Percentiles rank a stretch among this genome's conserved stretches.
Conservation (phyloP, 306 rosid genomes). For the Vachellia collinsii region DNA sequence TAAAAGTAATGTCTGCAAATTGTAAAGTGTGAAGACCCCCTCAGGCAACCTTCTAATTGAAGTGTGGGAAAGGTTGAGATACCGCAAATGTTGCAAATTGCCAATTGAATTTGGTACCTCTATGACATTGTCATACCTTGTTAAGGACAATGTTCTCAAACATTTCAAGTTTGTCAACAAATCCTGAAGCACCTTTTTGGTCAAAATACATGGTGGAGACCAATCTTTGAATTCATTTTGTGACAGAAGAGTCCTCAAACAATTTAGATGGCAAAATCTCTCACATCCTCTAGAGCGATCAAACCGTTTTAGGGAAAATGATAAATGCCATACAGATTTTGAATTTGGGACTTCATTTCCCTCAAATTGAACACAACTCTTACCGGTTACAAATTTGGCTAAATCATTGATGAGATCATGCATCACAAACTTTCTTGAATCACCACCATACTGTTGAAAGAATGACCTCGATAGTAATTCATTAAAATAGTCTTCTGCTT, state of each 20-base stretch:
- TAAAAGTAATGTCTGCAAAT: constrained; percentile 41
- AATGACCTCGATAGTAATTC: constrained; percentile 41
- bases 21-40: constrained; percentile 12
- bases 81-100: constrained; percentile 28
- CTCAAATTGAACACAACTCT: background rate
- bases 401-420: constrained; percentile 41
- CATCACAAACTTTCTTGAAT: constrained; percentile 2
- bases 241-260: background rate
- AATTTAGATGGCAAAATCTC: background rate
- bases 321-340: constrained; percentile 34
- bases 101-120: constrained; percentile 25
- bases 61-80: constrained; percentile 26
- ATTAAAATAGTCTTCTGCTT: constrained; percentile 32
- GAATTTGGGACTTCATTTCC: background rate
- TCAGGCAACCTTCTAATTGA: background rate
- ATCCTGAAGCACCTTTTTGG: background rate
- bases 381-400: background rate
- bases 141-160: constrained; percentile 28
- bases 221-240: too few relatives aligned
- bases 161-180: background rate
- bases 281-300: background rate
- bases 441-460: background rate
- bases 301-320: background rate
- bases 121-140: background rate
- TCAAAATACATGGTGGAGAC: background rate